Evolutionary conservation across 345 rosid species (phyloP), one percentile per base, ranked within the genome.

Genomic region (Aurinia saxatilis): DNA sequence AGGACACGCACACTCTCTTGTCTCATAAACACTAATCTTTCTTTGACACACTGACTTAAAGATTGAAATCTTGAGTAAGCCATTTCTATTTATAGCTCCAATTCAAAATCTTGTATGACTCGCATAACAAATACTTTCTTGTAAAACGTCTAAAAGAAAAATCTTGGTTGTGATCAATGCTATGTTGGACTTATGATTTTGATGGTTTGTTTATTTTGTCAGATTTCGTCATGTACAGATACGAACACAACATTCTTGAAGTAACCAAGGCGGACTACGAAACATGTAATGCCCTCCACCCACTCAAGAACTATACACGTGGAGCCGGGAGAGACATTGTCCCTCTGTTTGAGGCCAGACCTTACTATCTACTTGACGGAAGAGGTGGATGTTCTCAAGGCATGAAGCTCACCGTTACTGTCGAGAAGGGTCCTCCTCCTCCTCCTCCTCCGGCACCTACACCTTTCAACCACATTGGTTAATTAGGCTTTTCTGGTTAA

Each of bases 271-370:
- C 95, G 0, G 81, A 82, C 46, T 93, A 90, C 13, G 83, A 79
- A 76, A 39, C 34, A 0, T 93, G 99, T 79, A 90, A 74, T 54
- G 38, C 88, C 2, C 92, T 87, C 54, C 85, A 87, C 50, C 84
- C 87, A 9, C 78, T 86, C 30, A 70, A 72, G 21, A 93, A 90
- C 69, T 93, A 89, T 90, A 90, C 97, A 15, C 78, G 42, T 3
- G 97, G 99, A 65, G 87, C 92, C 3, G 97, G 99, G 30, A 84
- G 99, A 60, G 99, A 93, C 52, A 75, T 90, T 23, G 95, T 87
- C 57, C 85, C 95, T 3, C 83, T 93, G 56, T 90, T 90, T 8
- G 84, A 64, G 61, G 87, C 91, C 11, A 81, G 85, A 0, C 67
- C 74, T 5, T 93, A 84, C 86, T 93, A 90, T 54, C 69, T 90